phyloP scores from a whole-genome alignment of 257 asterid genomes.

The Solanum infundibuliforme region DNA sequence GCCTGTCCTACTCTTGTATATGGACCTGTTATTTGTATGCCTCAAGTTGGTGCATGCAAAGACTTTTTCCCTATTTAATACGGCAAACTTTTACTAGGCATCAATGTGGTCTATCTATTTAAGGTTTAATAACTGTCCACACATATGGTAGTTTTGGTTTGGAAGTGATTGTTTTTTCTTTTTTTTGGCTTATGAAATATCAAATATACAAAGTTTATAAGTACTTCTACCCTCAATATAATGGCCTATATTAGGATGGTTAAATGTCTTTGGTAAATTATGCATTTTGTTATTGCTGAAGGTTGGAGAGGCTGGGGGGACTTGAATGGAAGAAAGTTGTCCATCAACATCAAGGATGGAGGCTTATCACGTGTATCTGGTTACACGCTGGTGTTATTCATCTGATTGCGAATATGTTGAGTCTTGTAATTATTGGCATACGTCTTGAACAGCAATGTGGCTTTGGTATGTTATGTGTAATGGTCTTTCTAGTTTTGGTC shows the following conservation, averaged over 20 bases:
- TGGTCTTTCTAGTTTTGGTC: neutral
- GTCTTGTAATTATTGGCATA: slow-evolving; percentile 69
- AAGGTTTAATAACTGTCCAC: neutral
- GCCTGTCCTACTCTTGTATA: neutral
- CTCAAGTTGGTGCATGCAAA: neutral
- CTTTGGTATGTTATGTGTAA: slow-evolving; percentile 38
- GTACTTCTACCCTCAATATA: neutral
- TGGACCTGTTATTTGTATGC: neutral
- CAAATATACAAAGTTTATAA: neutral
- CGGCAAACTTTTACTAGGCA: neutral
- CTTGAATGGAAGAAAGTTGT: slow-evolving; percentile 70
- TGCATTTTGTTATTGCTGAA: slow-evolving; percentile 13
- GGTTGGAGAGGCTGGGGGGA: slow-evolving; percentile 72
- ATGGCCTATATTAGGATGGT: neutral
- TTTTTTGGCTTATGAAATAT: neutral
- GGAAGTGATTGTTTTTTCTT: neutral
- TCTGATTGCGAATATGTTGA: slow-evolving; percentile 67
- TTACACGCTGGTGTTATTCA: slow-evolving; percentile 85
- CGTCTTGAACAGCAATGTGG: slow-evolving; percentile 96
- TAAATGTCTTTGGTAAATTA: neutral
- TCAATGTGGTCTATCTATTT: neutral
- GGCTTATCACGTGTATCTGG: slow-evolving; percentile 85
- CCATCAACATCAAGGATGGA: slow-evolving; percentile 74
- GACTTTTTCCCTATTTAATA: neutral
- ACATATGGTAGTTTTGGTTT: neutral